A percentile compares a stretch with the other conserved stretches of the same genome.
These are phyloP conservation scores for Lantana camara DNA, from an alignment of 257 asterid genomes.

Conservation along the genomic window DNA sequence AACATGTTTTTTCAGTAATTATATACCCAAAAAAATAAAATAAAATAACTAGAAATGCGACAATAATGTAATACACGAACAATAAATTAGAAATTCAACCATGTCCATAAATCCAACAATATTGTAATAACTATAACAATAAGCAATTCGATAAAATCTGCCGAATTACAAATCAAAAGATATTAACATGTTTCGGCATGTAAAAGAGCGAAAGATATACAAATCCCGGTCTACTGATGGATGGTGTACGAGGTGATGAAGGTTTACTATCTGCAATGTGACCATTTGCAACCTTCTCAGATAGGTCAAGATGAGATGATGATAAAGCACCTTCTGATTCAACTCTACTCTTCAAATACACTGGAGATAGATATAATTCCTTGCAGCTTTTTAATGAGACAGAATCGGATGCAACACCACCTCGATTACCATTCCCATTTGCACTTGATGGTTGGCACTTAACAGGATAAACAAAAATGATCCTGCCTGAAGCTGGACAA, in stretches of 20 bases:
- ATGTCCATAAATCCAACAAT: too few species aligned
- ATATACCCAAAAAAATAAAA: too few species aligned
- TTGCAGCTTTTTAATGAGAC: slow-evolving; percentile 48
- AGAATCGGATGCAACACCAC: slow-evolving; percentile 35
- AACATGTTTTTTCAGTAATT: too few species aligned
- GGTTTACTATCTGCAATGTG: slow-evolving; percentile 36
- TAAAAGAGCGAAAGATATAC: too few species aligned
- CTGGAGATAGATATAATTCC: slow-evolving; percentile 63
- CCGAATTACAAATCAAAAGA: too few species aligned
- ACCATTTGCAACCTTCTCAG: slow-evolving; percentile 30
- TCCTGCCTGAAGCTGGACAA: slow-evolving; percentile 73
- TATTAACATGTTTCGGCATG: too few species aligned
- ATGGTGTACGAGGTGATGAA: slow-evolving; percentile 78
- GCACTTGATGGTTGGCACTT: slow-evolving; percentile 35
- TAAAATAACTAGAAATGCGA: too few species aligned
- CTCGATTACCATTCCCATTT: slow-evolving; percentile 37
- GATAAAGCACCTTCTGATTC: slow-evolving; percentile 28
- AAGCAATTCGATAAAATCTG: too few species aligned
- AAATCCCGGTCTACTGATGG: too few species aligned
- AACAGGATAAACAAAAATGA: slow-evolving; percentile 65
- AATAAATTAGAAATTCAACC: too few species aligned
- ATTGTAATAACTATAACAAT: too few species aligned
- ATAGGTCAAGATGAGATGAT: slow-evolving; percentile 37
- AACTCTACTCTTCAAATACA: slow-evolving; percentile 45
- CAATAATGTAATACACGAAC: too few species aligned